Percentiles rank a stretch among this genome's conserved stretches.
Evolutionary conservation across 768 basidiomycete genomes (phyloP).

Genomic region (Asterophora lycoperdoides): DNA sequence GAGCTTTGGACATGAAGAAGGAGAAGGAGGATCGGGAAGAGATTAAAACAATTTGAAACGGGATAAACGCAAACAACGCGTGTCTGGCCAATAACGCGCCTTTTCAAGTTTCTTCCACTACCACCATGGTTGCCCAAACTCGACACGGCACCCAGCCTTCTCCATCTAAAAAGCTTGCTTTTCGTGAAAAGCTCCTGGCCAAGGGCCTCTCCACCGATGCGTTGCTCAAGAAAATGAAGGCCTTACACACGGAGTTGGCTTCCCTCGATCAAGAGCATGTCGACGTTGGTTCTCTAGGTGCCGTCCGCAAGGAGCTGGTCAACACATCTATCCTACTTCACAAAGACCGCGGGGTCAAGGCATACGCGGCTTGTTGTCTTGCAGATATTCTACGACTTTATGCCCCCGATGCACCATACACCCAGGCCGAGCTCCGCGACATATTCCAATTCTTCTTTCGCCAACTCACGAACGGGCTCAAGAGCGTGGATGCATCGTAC

Average conservation of each 20-base stretch:
- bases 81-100: constrained; percentile 19
- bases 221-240: constrained; percentile 81
- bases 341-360: constrained; percentile 95
- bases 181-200: constrained; percentile 77
- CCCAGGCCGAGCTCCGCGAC: constrained; percentile 80
- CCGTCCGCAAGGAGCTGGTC: constrained; percentile 76
- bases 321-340: constrained; percentile 79
- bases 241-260: constrained; percentile 71
- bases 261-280: constrained; percentile 84
- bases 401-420: constrained; percentile 97
- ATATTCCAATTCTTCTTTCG: constrained; percentile 96
- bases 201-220: constrained; percentile 78
- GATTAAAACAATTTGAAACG: constrained; percentile 5
- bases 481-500: constrained; percentile 74
- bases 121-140: constrained; percentile 70
- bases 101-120: constrained; percentile 17
- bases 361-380: constrained; percentile 89
- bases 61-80: constrained; percentile 44
- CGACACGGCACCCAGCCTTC: constrained; percentile 51
- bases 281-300: constrained; percentile 66
- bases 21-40: constrained; percentile 9
- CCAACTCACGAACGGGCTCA: constrained; percentile 74
- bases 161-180: constrained; percentile 60
- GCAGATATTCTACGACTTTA: constrained; percentile 91
- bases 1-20: constrained; percentile 34